Evolutionary conservation across 345 rosid species (phyloP).

Genomic region (Combretum micranthum): DNA sequence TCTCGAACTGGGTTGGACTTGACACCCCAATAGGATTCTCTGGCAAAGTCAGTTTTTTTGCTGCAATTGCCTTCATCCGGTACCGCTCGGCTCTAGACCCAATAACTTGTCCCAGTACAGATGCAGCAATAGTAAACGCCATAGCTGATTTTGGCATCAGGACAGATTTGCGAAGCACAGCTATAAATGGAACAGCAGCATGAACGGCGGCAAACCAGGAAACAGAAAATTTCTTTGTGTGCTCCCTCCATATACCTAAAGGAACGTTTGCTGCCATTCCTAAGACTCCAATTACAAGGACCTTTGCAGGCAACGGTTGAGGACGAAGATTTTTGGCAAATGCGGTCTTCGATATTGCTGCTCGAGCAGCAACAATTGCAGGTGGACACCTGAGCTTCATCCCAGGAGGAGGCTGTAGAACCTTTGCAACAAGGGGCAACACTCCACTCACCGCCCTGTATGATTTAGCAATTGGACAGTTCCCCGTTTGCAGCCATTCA

Average conservation of each 20-base stretch:
- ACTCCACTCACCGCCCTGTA: constrained; percentile 72
- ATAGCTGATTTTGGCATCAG: constrained; percentile 94
- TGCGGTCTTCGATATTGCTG: constrained; percentile 78
- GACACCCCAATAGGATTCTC: constrained; percentile 13
- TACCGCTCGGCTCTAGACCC: constrained; percentile 95
- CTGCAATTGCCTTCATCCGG: constrained; percentile 50
- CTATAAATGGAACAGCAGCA: constrained; percentile 94
- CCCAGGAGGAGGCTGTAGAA: constrained; percentile 73
- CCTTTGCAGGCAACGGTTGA: constrained; percentile 73
- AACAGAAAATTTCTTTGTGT: constrained; percentile 70
- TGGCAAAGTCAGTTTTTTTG: constrained; percentile 22
- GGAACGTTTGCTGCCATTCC: constrained; percentile 98
- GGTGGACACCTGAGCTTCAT: constrained; percentile 65
- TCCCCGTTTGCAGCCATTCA: constrained; percentile 84
- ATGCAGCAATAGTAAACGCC: constrained; percentile 91
- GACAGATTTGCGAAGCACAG: constrained; percentile 77
- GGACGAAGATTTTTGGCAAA: constrained; percentile 95
- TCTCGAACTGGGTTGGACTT: constrained; percentile 15
- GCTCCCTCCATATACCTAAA: constrained; percentile 92
- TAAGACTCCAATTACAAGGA: constrained; percentile 73
- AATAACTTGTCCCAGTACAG: constrained; percentile 80
- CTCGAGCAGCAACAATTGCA: constrained; percentile 80
- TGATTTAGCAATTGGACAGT: constrained; percentile 92
- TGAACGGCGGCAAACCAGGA: constrained; percentile 93
- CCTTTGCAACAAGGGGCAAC: constrained; percentile 81